These are phyloP conservation scores for Globisporangium canariense DNA, from an alignment of 352 stramenopile genomes.

Conservation along the genomic window DNA sequence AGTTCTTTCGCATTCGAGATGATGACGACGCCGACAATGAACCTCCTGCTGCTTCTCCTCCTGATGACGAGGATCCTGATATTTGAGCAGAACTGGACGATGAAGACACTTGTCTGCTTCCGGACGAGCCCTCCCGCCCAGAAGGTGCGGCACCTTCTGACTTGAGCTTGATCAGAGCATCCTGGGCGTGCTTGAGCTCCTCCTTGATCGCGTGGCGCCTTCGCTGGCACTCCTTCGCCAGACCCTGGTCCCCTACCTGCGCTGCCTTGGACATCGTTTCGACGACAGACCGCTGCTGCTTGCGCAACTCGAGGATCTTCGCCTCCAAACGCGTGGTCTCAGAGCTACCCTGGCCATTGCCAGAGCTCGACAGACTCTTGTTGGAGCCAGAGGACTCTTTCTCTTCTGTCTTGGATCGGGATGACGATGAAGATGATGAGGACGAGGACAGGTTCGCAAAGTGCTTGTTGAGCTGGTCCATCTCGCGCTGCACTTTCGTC, in stretches of 20 bases:
- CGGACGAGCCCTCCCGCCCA: constrained; percentile 1
- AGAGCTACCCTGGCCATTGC: constrained; percentile 22
- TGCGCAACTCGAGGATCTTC: constrained; percentile 72
- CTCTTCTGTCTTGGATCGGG: constrained; percentile 21
- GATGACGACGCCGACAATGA: constrained; percentile 12
- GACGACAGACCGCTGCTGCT: constrained; percentile 73
- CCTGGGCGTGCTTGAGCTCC: constrained; percentile 67
- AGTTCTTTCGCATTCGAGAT: constrained; percentile 11
- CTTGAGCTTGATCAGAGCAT: constrained; percentile 65
- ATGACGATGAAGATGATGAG: constrained; percentile 25
- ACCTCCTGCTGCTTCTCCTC: background rate
- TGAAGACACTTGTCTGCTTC: constrained; percentile 9
- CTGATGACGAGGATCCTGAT: background rate
- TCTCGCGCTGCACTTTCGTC: constrained; percentile 72
- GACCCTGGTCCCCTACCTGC: constrained; percentile 60
- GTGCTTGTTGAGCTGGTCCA: constrained; percentile 82
- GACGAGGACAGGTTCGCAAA: constrained; percentile 51
- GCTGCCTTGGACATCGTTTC: constrained; percentile 72
- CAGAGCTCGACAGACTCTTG: constrained; percentile 27
- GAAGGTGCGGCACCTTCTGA: constrained; percentile 22
- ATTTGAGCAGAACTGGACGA: constrained; percentile 13
- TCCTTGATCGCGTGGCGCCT: constrained; percentile 75
- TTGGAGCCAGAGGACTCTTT: constrained; percentile 24
- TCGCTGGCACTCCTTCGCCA: constrained; percentile 75
- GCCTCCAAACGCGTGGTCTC: constrained; percentile 61